These are phyloP conservation scores for Crepidotus sp. DNA, from an alignment of 1,284 basidiomycete species.

Conservation along the genomic window DNA sequence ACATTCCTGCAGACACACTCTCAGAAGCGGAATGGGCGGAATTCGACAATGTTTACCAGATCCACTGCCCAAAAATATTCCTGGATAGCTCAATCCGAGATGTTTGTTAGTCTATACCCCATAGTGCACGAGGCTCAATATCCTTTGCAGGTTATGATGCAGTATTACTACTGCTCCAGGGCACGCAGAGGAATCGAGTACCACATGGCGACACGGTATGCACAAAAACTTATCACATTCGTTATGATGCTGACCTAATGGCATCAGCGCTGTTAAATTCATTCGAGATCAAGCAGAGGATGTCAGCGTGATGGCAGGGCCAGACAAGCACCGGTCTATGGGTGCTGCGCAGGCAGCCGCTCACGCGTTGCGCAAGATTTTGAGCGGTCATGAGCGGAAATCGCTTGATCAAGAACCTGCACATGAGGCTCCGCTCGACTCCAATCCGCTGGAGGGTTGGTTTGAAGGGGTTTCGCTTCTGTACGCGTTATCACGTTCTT, in stretches of 20 bases:
- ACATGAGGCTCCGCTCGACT: conserved; percentile 22
- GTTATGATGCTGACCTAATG: conserved; percentile 2
- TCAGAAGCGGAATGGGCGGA: conserved; percentile 68
- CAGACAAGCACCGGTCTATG: conserved; percentile 19
- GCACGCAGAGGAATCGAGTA: conserved; percentile 77
- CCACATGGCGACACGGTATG: conserved; percentile 77
- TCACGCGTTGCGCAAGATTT: conserved; percentile 50
- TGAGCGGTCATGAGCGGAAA: conserved; percentile 42
- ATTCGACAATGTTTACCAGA: conserved; percentile 87
- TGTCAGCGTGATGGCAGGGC: conserved; percentile 6
- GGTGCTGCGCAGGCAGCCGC: conserved; percentile 48
- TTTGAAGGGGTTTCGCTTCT: conserved; percentile 55
- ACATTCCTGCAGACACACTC: conserved; percentile 58
- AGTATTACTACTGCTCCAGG: conserved; percentile 84
- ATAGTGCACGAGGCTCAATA: neutral
- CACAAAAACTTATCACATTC: conserved; percentile 14
- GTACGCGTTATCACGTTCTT: conserved; percentile 26
- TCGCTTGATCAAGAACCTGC: conserved; percentile 34
- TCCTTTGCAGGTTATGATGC: conserved; percentile 61
- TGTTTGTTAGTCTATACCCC: conserved; percentile 32
- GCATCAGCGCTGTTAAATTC: conserved; percentile 67
- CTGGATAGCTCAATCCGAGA: conserved; percentile 76
- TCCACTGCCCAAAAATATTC: conserved; percentile 82
- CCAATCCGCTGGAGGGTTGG: conserved; percentile 66
- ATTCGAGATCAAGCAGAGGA: conserved; percentile 66